Conservation (phyloP, 208 protist species). For the Crithidia sp. region DNA sequence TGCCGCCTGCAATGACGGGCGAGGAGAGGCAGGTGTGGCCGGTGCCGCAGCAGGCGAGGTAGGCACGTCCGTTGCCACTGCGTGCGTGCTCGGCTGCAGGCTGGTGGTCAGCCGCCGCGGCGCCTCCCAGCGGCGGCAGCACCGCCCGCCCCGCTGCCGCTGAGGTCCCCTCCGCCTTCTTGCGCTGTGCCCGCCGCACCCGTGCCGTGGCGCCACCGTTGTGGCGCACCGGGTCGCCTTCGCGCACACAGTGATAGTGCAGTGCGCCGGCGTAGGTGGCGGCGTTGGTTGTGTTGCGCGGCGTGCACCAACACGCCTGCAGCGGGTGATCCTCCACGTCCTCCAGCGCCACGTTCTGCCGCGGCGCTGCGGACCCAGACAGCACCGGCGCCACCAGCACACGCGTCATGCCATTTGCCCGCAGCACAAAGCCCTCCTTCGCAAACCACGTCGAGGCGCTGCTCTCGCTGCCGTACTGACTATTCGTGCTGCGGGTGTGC, state of each 20-base stretch:
- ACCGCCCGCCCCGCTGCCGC: background rate
- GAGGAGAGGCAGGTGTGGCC: conserved; percentile 60
- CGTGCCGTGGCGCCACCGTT: background rate
- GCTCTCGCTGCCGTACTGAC: background rate
- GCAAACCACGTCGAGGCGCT: conserved; percentile 22
- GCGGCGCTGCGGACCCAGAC: background rate
- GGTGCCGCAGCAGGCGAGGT: conserved; percentile 73
- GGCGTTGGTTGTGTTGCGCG: conserved; percentile 41
- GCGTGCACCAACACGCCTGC: conserved; percentile 84
- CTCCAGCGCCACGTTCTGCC: conserved; percentile 25
- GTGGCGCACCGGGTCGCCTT: conserved; percentile 30
- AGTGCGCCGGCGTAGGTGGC: conserved; percentile 59
- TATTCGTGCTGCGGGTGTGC: conserved; percentile 12
- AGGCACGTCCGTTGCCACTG: conserved; percentile 17
- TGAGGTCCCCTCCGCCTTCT: background rate
- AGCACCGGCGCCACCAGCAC: conserved; percentile 32
- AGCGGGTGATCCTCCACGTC: conserved; percentile 36
- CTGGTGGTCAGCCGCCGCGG: background rate
- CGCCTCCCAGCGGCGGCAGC: background rate
- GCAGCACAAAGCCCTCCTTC: conserved; percentile 24
- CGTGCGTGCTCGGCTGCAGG: background rate
- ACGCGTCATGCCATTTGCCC: conserved; percentile 22
- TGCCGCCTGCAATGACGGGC: conserved; percentile 8
- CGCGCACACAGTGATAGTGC: conserved; percentile 88
- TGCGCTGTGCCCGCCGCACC: conserved; percentile 9